A percentile compares a stretch with the other conserved stretches of the same genome.
Conservation (phyloP, 768 basidiomycete species). For the Suillus lakei region DNA sequence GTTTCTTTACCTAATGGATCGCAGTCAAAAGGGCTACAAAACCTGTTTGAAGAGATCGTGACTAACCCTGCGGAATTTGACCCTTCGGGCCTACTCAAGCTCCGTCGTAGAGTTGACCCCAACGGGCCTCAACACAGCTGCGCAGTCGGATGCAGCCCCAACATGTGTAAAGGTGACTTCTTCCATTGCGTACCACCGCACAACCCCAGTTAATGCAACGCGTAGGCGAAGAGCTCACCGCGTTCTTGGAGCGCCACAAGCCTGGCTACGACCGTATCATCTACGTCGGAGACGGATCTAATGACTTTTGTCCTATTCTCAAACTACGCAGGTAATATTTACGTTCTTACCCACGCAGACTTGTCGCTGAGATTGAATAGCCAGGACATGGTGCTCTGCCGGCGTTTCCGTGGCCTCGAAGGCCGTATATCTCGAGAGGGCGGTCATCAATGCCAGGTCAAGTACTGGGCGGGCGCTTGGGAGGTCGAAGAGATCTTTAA, state of each 20-base stretch:
- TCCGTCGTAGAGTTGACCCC: constrained; percentile 79
- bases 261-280: constrained; percentile 75
- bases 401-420: constrained; percentile 78
- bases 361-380: constrained; percentile 42
- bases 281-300: constrained; percentile 93
- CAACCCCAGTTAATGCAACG: constrained; percentile 2
- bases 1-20: background rate
- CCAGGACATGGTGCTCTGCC: constrained; percentile 83
- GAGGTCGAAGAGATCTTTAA: constrained; percentile 88
- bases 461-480: constrained; percentile 95
- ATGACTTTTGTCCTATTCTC: constrained; percentile 94
- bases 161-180: constrained; percentile 93
- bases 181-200: background rate
- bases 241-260: constrained; percentile 68
- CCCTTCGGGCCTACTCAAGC: constrained; percentile 66
- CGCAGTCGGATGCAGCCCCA: constrained; percentile 85
- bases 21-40: constrained; percentile 75
- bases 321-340: constrained; percentile 70
- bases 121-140: constrained; percentile 81
- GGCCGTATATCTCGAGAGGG: constrained; percentile 80
- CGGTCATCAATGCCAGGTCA: constrained; percentile 73
- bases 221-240: constrained; percentile 89
- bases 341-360: background rate
- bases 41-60: constrained; percentile 81
- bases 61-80: constrained; percentile 94